phyloP scores from a whole-genome alignment of 2,329 filamentous ascomycete genomes.

The Calonectria hongkongensis region DNA sequence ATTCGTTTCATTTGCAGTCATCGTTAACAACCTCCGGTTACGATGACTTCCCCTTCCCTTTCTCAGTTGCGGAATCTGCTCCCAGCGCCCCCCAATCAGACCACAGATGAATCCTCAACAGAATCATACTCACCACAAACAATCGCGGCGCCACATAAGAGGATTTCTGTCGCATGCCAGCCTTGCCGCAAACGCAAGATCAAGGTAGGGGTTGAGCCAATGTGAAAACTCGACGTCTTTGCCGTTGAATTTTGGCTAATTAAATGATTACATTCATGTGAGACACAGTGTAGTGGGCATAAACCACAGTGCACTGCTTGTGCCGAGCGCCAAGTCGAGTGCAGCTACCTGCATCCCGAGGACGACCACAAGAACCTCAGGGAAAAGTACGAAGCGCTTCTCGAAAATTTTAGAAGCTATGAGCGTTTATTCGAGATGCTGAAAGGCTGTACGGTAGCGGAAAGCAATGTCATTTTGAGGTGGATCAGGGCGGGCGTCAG shows the following conservation, averaged over 20 bases:
- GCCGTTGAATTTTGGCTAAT: neutral
- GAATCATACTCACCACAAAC: neutral
- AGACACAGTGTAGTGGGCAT: neutral
- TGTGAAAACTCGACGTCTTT: neutral
- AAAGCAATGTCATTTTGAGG: neutral
- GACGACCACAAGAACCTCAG: neutral
- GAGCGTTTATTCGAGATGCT: neutral
- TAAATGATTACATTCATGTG: neutral
- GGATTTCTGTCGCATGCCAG: neutral
- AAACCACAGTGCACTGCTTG: neutral
- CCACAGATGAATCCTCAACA: too few relatives aligned
- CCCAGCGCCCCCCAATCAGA: neutral
- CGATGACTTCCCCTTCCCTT: neutral
- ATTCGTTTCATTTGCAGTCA: neutral
- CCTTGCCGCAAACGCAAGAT: neutral
- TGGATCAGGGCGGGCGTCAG: neutral
- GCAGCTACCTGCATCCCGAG: neutral
- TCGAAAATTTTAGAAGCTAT: neutral
- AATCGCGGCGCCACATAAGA: neutral
- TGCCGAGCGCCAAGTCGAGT: neutral
- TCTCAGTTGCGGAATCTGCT: neutral
- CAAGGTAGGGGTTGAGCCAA: neutral
- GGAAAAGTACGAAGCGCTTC: neutral
- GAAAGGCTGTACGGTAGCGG: neutral
- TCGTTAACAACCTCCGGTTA: too few relatives aligned